Conservation (phyloP, 2,329 filamentous ascomycete species). For the Dactylonectria estremocensis region DNA sequence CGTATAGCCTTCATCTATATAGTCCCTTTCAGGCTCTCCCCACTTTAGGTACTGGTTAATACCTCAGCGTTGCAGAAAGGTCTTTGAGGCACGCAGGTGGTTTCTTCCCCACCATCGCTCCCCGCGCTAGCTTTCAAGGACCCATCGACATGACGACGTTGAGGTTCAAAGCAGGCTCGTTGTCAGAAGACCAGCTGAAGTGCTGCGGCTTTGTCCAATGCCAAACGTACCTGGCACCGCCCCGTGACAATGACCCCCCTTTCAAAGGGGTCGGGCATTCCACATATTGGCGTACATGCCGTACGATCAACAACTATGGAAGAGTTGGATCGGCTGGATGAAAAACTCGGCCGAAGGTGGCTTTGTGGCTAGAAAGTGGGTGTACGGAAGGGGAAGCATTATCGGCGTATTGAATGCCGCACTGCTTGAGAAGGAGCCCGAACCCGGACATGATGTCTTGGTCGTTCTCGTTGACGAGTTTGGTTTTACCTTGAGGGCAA, state of each 20-base stretch:
- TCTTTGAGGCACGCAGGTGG: constrained; percentile 14
- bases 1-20: too few relatives aligned
- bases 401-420: not conserved
- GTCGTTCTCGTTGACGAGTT: not conserved
- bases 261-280: too few relatives aligned
- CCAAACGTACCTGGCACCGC: too few relatives aligned
- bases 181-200: constrained; percentile 24
- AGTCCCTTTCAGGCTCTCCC: too few relatives aligned
- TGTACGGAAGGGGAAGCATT: constrained; percentile 2
- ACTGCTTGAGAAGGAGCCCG: constrained; percentile 1
- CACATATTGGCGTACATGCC: constrained; percentile 34
- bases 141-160: constrained; percentile 27
- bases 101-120: constrained; percentile 13
- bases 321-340: constrained; percentile 25
- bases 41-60: too few relatives aligned
- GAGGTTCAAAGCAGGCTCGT: constrained; percentile 20
- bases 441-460: not conserved
- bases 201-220: constrained; percentile 27
- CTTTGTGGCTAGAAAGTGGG: constrained; percentile 21
- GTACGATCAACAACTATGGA: constrained; percentile 29
- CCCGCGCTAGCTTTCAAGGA: constrained; percentile 22
- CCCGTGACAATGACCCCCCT: too few relatives aligned
- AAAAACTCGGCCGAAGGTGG: constrained; percentile 23
- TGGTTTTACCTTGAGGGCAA: not conserved
- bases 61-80: constrained; percentile 15